phyloP scores from a whole-genome alignment of 2,329 filamentous ascomycete genomes.

The Aspergillus carbonarius region DNA sequence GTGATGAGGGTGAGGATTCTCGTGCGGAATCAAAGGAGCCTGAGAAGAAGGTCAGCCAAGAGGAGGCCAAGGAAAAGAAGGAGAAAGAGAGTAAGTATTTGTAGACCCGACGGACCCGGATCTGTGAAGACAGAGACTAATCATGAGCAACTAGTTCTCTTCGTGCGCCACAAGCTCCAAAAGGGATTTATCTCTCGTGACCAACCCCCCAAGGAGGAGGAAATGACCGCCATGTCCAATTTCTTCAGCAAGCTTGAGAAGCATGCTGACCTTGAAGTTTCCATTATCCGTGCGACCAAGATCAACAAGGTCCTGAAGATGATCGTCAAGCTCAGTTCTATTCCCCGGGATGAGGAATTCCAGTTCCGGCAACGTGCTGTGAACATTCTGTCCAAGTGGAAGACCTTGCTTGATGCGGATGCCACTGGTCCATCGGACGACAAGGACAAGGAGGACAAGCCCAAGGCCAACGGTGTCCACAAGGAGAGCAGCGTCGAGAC shows the following conservation, averaged over 20 bases:
- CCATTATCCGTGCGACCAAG: slow-evolving; percentile 87
- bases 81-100: slow-evolving; percentile 54
- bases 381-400: slow-evolving; percentile 83
- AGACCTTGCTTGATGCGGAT: slow-evolving; percentile 70
- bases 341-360: slow-evolving; percentile 86
- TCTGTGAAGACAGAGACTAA: slow-evolving; percentile 15
- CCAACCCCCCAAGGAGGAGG: slow-evolving; percentile 76
- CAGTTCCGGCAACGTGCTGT: slow-evolving; percentile 83
- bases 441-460: slow-evolving; percentile 45
- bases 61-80: slow-evolving; percentile 57
- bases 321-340: slow-evolving; percentile 80
- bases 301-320: slow-evolving; percentile 98
- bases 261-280: slow-evolving; percentile 77
- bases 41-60: slow-evolving; percentile 55
- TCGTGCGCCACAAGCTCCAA: slow-evolving; percentile 90
- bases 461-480: slow-evolving; percentile 43
- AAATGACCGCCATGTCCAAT: slow-evolving; percentile 47
- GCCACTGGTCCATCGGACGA: slow-evolving; percentile 41
- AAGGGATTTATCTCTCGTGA: slow-evolving; percentile 88
- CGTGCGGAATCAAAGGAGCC: slow-evolving; percentile 52
- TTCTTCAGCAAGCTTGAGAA: slow-evolving; percentile 71
- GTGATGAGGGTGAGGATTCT: slow-evolving; percentile 61
- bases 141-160: slow-evolving; percentile 67
- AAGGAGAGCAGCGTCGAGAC: slow-evolving; percentile 37
- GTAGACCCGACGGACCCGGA: not conserved